phyloP scores from a whole-genome alignment of 2,329 filamentous ascomycete species.

The Trichoderma koningii region DNA sequence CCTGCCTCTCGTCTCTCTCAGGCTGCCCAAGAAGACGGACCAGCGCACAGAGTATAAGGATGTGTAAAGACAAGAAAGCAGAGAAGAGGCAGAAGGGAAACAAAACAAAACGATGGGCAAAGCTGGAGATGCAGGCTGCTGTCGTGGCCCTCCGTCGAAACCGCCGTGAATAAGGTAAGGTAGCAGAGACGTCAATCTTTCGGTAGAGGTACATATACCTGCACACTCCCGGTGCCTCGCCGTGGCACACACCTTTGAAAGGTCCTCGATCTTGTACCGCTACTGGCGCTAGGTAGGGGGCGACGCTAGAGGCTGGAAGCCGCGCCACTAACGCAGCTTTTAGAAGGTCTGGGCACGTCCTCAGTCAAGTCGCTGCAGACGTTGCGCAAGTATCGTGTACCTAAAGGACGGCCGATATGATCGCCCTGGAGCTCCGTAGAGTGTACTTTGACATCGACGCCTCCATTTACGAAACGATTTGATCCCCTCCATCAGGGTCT shows the following conservation, averaged over 20 bases:
- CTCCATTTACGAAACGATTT: background rate
- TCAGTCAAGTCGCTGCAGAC: background rate
- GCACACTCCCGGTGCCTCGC: background rate
- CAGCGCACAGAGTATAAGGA: slow-evolving; percentile 8
- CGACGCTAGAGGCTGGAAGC: slow-evolving; percentile 11
- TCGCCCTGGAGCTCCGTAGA: background rate
- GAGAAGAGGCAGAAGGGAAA: background rate
- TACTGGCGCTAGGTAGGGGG: slow-evolving; percentile 1
- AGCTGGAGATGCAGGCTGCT: slow-evolving; percentile 12
- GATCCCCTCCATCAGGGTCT: background rate
- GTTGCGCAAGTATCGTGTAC: slow-evolving; percentile 1
- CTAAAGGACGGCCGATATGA: background rate
- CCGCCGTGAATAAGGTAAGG: slow-evolving; percentile 11
- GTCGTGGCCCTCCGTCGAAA: slow-evolving; percentile 15
- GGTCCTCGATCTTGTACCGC: background rate
- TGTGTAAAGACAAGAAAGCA: background rate
- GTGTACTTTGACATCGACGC: background rate
- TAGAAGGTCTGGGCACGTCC: slow-evolving; percentile 18
- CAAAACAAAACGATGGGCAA: background rate
- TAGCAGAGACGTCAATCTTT: background rate
- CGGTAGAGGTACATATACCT: slow-evolving; percentile 6
- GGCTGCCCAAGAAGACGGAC: background rate
- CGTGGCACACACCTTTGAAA: background rate
- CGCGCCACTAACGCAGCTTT: slow-evolving; percentile 21
- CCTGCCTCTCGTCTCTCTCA: background rate